phyloP scores from a whole-genome alignment of 768 basidiomycete species.

The Dentipellis fragilis region DNA sequence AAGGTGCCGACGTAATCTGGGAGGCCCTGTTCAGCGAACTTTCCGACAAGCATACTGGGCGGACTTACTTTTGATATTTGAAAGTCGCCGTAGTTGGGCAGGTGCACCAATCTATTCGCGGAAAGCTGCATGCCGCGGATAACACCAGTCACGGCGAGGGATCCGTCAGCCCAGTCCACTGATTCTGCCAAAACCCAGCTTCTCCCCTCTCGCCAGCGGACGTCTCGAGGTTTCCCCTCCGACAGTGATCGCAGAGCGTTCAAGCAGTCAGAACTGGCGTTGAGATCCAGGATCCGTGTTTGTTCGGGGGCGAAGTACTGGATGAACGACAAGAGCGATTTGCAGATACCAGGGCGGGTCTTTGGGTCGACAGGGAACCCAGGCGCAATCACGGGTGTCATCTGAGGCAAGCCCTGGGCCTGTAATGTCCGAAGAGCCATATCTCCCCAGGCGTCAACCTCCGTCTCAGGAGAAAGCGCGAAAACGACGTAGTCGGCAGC shows the following conservation, averaged over 20 bases:
- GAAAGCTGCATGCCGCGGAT: slow-evolving; percentile 74
- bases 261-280: slow-evolving; percentile 50
- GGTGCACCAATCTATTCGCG: slow-evolving; percentile 76
- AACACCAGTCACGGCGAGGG: slow-evolving; percentile 69
- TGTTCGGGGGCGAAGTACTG: slow-evolving; percentile 90
- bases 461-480: slow-evolving; percentile 67
- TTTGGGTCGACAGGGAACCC: slow-evolving; percentile 47
- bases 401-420: slow-evolving; percentile 81
- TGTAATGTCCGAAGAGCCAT: slow-evolving; percentile 80
- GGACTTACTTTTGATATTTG: slow-evolving; percentile 62
- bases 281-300: slow-evolving; percentile 64
- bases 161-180: slow-evolving; percentile 51
- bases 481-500: slow-evolving; percentile 88
- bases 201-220: slow-evolving; percentile 77
- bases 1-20: slow-evolving; percentile 64
- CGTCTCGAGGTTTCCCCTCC: slow-evolving; percentile 73
- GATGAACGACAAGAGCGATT: slow-evolving; percentile 89
- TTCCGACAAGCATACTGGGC: neutral
- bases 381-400: slow-evolving; percentile 64
- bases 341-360: slow-evolving; percentile 56
- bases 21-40: neutral
- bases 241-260: slow-evolving; percentile 70
- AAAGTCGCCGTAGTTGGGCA: slow-evolving; percentile 85
- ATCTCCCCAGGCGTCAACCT: slow-evolving; percentile 83
- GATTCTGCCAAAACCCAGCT: slow-evolving; percentile 69